A percentile compares a stretch with the other conserved stretches of the same genome.
Evolutionary conservation across 139 green algal species (phyloP).

Genomic region (Picochlorum sp.): DNA sequence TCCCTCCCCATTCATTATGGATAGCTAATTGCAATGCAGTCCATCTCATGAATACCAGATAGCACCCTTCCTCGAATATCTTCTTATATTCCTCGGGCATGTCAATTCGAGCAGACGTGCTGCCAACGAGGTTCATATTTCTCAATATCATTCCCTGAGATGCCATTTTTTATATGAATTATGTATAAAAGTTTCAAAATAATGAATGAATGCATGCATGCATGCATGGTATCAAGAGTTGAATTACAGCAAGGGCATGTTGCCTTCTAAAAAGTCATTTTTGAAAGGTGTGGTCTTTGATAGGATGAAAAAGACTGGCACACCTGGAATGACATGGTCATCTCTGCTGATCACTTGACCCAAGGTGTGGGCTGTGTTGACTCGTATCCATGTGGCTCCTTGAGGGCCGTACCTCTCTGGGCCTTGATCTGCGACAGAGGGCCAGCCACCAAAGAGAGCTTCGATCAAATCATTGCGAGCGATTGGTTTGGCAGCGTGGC

Average conservation of each 20-base stretch:
- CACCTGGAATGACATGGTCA: slow-evolving; percentile 61
- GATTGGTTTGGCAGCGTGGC: slow-evolving; percentile 42
- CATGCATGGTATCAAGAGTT: slow-evolving; percentile 6
- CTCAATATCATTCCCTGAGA: slow-evolving; percentile 27
- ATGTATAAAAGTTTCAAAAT: background rate
- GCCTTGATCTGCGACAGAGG: slow-evolving; percentile 36
- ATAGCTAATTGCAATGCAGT: slow-evolving; percentile 81
- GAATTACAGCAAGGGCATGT: slow-evolving; percentile 32
- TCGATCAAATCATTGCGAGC: slow-evolving; percentile 33
- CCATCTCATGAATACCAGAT: slow-evolving; percentile 64
- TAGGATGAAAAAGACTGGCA: slow-evolving; percentile 79
- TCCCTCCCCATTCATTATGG: slow-evolving; percentile 80
- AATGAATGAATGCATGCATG: background rate
- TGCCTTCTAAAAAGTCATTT: slow-evolving; percentile 49
- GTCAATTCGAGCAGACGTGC: background rate
- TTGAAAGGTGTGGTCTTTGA: slow-evolving; percentile 48
- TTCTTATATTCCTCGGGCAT: slow-evolving; percentile 12
- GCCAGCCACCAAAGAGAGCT: slow-evolving; percentile 59
- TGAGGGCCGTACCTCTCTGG: slow-evolving; percentile 55
- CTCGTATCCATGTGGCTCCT: slow-evolving; percentile 28
- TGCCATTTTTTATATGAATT: slow-evolving; percentile 8
- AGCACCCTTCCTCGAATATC: slow-evolving; percentile 66
- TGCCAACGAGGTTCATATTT: slow-evolving; percentile 23
- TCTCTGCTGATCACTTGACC: slow-evolving; percentile 34
- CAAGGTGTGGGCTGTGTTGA: slow-evolving; percentile 34